Evolutionary conservation across 177 flowering plant genomes (phyloP), one percentile per base, ranked within the genome.

Genomic region (Vitis hybrid): DNA sequence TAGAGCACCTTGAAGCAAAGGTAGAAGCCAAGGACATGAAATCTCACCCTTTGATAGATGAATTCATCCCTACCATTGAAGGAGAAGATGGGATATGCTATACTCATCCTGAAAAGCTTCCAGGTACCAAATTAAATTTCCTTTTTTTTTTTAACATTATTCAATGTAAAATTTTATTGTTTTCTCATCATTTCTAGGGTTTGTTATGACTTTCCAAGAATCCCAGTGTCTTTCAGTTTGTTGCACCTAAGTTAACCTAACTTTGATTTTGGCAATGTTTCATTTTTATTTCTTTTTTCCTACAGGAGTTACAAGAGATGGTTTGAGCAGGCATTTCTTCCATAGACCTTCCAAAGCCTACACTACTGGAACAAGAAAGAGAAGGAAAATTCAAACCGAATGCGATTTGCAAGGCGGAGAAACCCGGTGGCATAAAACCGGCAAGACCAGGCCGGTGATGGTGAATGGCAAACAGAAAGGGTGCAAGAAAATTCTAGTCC

Each of bases 41-140:
- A 73, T 87, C 97, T 57, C 98, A 95, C 78, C 98, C 98, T 78
- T 79, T 95, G 72, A 95, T 95, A 6, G 96, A 95, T 81, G 98
- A 93, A 77, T 95, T 95, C 83, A 93, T 95, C 64, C 97, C 95
- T 15, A 93, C 98, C 1, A 90, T 95, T 75, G 94, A 93, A 87
- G 98, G 98, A 3, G 98, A 95, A 84, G 98, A 93, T 82, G 98
- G 98, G 67, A 95, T 95, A 82, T 95, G 98, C 66, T 95, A 95
- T 62, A 93, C 98, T 61, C 98, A 95, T 81, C 98, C 98, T 20
- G 98, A 95, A 76, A 95, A 89, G 82, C 98, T 95, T 66, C 98
- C 98, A 82, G 97, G 97, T 95, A 11, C 52, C 14, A 9, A 24
- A 24, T 22, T 55, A 14, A 62, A 8, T 62, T 38, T 38, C 10